Base-by-base conservation (phyloP, 108 stramenopile genomes). In the Mediolabrus comicus region DNA sequence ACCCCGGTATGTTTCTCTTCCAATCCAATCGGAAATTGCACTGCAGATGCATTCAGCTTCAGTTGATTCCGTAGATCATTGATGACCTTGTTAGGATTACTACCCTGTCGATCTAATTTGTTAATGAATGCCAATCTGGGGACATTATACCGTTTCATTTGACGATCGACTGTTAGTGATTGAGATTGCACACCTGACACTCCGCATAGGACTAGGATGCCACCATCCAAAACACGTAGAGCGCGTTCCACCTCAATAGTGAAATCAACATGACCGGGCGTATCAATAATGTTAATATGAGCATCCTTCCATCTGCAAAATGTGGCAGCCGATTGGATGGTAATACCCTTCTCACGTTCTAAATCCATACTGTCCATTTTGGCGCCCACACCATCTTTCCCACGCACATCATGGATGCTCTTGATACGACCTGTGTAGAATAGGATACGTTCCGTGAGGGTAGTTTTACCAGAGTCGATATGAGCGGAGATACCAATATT, bases 281-380 rank as follows among this genome's bases (percentile, higher is more conserved):
- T 97, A 83, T 98, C 99, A 70, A 99, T 99, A 71, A 99, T 99
- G 81, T 99, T 99, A 66, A 99, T 86, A 71, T 96, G 92, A 33
- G 92, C 63, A 75, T 97, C 96, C 51, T 91, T 90, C 98, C 98
- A 99, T 58, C 73, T 59, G 77, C 97, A 98, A 83, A 93, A 98
- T 22, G 99, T 99, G n/a, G 99, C 99, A 19, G 99, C 99, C 59
- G 87, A 90, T 75, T 98, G 94, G 83, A 99, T 99, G 33, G 98
- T 99, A 65, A 99, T 99, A 31, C 98, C 98, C 77, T 98, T 98
- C 81, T 99, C 96, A 36, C 97, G 81, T 72, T 99, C 99, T 41
- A 99, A 76, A 55, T 99, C 99, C 99, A 99, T 99, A 61, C 80
- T 83, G 82, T 99, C 99, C 99, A 99, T 99, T 73, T 98, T 99